These are phyloP conservation scores for Pyrenochaeta sp. DNA, from an alignment of 2,329 filamentous ascomycete genomes.

Conservation along the genomic window DNA sequence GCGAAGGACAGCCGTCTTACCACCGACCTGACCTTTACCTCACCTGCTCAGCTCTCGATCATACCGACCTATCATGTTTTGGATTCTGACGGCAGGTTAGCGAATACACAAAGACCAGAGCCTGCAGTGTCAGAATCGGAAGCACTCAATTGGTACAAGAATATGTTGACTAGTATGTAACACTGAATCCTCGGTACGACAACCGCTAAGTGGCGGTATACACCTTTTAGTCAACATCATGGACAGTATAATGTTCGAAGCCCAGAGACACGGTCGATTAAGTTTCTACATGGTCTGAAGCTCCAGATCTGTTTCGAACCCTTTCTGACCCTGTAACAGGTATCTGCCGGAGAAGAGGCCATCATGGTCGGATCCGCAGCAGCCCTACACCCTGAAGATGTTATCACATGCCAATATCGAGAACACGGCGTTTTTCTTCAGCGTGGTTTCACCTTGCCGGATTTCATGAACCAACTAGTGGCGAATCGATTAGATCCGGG, in stretches of 20 bases:
- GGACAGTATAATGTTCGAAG: constrained; percentile 98
- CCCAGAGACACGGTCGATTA: constrained; percentile 89
- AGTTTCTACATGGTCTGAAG: constrained; percentile 97
- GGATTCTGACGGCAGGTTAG: constrained; percentile 83
- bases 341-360: constrained; percentile 93
- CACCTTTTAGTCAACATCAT: constrained; percentile 77
- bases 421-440: constrained; percentile 92
- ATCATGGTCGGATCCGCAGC: constrained; percentile 89
- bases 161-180: constrained; percentile 65
- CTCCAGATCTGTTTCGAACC: too few species aligned
- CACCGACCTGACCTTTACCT: constrained; percentile 76
- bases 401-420: constrained; percentile 93
- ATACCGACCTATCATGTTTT: constrained; percentile 93
- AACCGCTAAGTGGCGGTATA: constrained; percentile 6
- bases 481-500: constrained; percentile 83
- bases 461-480: constrained; percentile 97
- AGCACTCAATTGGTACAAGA: constrained; percentile 65
- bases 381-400: constrained; percentile 81
- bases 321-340: too few species aligned
- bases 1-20: constrained; percentile 95
- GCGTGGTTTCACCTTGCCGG: constrained; percentile 81
- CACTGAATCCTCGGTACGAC: background rate
- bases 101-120: constrained; percentile 71
- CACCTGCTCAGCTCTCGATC: constrained; percentile 71
- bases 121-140: constrained; percentile 72